phyloP scores from a whole-genome alignment of 179 eudicot genomes.

The Actinidia arguta region DNA sequence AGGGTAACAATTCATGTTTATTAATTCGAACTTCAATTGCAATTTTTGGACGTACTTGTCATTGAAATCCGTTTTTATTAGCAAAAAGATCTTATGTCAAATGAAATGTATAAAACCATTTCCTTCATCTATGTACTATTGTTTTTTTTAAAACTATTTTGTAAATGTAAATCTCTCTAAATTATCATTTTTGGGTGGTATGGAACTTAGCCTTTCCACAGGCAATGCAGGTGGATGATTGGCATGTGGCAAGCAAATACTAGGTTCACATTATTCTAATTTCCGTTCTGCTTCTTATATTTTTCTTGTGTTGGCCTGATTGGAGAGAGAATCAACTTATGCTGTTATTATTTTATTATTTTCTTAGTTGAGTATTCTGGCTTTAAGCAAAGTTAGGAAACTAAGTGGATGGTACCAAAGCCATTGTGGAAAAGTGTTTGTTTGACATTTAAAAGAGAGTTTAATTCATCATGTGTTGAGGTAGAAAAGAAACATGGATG shows the following conservation, averaged over 20 bases:
- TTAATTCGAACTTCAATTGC: slow-evolving; percentile 8
- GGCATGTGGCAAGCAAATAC: slow-evolving; percentile 79
- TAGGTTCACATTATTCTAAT: background rate
- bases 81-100: background rate
- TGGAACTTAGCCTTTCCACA: slow-evolving; percentile 86
- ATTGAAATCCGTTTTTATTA: background rate
- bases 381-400: background rate
- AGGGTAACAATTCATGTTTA: slow-evolving; percentile 53
- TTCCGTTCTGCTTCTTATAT: background rate
- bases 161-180: background rate
- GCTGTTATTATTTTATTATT: background rate
- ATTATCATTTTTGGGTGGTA: slow-evolving; percentile 68
- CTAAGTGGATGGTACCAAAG: slow-evolving; percentile 3
- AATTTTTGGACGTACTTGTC: background rate
- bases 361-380: background rate
- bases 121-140: background rate
- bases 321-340: background rate
- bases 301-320: background rate
- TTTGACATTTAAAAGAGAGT: background rate
- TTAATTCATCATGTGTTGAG: background rate
- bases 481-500: background rate
- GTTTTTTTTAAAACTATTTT: background rate
- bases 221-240: slow-evolving; percentile 98
- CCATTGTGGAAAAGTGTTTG: background rate
- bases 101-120: too few species aligned